phyloP scores from a whole-genome alignment of 306 rosid species.

The Arachis hypogaea region DNA sequence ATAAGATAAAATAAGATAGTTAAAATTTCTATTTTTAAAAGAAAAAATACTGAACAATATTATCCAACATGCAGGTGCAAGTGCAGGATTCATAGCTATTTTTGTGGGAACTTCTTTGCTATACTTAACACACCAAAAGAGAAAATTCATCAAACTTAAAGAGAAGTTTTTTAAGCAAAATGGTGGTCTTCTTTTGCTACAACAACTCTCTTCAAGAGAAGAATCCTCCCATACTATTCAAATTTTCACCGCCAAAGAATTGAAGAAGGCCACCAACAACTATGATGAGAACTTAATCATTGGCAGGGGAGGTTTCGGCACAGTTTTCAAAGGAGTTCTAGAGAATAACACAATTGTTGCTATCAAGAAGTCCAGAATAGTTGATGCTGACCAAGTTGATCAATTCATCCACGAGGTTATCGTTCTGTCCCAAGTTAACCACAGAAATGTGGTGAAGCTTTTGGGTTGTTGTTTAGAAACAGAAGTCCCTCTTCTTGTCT shows the following conservation, averaged over 20 bases:
- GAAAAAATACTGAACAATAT: no score
- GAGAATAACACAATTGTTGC: slow-evolving; percentile 13
- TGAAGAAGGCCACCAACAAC: slow-evolving; percentile 49
- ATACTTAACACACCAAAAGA: slow-evolving; percentile 32
- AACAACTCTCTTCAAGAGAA: not conserved
- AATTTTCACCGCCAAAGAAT: slow-evolving; percentile 35
- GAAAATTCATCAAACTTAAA: slow-evolving; percentile 40
- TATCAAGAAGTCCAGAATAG: slow-evolving; percentile 48
- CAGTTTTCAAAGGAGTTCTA: slow-evolving; percentile 42
- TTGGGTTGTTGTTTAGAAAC: not conserved
- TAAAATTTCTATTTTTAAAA: no score
- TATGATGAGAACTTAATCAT: slow-evolving; percentile 29
- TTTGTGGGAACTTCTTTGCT: slow-evolving; percentile 3
- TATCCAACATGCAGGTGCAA: slow-evolving; percentile 29
- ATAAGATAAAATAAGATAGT: no score
- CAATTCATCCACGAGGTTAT: slow-evolving; percentile 53
- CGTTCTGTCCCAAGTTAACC: slow-evolving; percentile 50
- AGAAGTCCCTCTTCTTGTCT: not conserved
- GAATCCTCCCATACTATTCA: not conserved
- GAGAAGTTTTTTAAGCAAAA: slow-evolving; percentile 43
- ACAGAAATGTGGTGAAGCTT: not conserved
- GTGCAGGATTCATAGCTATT: not conserved
- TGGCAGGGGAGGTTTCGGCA: slow-evolving; percentile 44
- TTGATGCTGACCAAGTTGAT: slow-evolving; percentile 33
- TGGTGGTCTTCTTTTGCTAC: slow-evolving; percentile 45